These are phyloP conservation scores for Chaetomiaceae sp. DNA, from an alignment of 2,329 filamentous ascomycete genomes.

Conservation along the genomic window DNA sequence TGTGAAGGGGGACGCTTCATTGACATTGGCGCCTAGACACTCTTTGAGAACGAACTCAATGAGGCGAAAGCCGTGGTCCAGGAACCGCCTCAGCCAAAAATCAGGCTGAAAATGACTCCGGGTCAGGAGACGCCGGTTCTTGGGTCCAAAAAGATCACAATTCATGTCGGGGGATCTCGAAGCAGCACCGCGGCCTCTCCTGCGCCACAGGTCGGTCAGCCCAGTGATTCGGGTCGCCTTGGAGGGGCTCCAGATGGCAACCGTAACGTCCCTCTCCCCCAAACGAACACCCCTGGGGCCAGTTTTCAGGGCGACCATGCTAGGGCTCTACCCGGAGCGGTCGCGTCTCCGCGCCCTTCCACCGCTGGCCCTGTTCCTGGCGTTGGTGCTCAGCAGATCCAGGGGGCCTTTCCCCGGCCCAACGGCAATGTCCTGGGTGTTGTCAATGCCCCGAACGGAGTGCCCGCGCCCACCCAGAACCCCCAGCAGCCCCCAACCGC, in stretches of 20 bases:
- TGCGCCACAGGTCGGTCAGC: constrained; percentile 35
- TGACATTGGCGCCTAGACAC: constrained; percentile 44
- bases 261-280: constrained; percentile 11
- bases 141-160: constrained; percentile 61
- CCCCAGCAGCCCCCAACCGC: constrained; percentile 22
- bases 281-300: constrained; percentile 4
- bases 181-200: constrained; percentile 51
- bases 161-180: constrained; percentile 59
- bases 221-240: constrained; percentile 31
- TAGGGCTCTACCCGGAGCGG: constrained; percentile 38
- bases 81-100: constrained; percentile 69
- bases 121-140: constrained; percentile 38
- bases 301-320: constrained; percentile 19
- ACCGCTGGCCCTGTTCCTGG: constrained; percentile 33
- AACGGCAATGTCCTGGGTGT: constrained; percentile 14
- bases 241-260: constrained; percentile 33
- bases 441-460: constrained; percentile 28
- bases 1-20: background rate
- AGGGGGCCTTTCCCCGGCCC: constrained; percentile 24
- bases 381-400: constrained; percentile 32
- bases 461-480: constrained; percentile 21
- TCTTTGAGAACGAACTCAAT: constrained; percentile 63
- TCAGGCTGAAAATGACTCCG: constrained; percentile 69
- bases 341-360: constrained; percentile 44
- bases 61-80: constrained; percentile 67